Base-by-base conservation (phyloP, 371 early-diverging fungal genomes). In the Rhizopus sp. region DNA sequence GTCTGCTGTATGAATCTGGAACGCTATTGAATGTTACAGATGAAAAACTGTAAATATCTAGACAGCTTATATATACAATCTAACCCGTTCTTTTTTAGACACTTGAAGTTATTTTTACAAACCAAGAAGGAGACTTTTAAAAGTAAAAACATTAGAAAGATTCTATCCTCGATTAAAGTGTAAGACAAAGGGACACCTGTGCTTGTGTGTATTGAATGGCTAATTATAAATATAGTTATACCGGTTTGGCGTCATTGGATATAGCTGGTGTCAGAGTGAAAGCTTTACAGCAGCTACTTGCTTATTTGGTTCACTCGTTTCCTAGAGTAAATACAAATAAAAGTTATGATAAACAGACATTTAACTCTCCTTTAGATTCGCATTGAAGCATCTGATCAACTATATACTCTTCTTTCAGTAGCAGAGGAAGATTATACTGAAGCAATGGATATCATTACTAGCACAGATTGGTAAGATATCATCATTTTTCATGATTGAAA, bases 1-100 rank as follows among this genome's bases (percentile, higher is more conserved):
- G 91, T 35, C 62, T 90, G 40, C 63, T 91, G 13, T 77, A 88
- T 40, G 83, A 86, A 51, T 75, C 73, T 41, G 85, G 81, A 16
- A 74, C 73, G 5, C 50, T 86, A 42, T 45, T 68, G 30, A 66
- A 70, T 50, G 59, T 81, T 23, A 55, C 60, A 7, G 66, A 76
- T 37, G 72, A 78, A 32, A 17, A 55, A 29, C 42, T 70, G 80
- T 73, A 71, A 69, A 63, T 53, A 34, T 32, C 41, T n/a, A 23
- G 44, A 45, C 33, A 37, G 17, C 37, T 48, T 9, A 29, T 23
- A 2, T n/a, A 53, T 51, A 29, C 9, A 31, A 16, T 34, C 17
- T 35, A 12, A 29, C 13, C 3, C 15, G 30, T 41, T 54, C 45
- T 34, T 8, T n/a, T 35, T 13, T 60, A 73, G 73, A 16, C 77